Evolutionary conservation across 163 green algal species (phyloP).

Genomic region (Chlamydomonas reinhardtii): DNA sequence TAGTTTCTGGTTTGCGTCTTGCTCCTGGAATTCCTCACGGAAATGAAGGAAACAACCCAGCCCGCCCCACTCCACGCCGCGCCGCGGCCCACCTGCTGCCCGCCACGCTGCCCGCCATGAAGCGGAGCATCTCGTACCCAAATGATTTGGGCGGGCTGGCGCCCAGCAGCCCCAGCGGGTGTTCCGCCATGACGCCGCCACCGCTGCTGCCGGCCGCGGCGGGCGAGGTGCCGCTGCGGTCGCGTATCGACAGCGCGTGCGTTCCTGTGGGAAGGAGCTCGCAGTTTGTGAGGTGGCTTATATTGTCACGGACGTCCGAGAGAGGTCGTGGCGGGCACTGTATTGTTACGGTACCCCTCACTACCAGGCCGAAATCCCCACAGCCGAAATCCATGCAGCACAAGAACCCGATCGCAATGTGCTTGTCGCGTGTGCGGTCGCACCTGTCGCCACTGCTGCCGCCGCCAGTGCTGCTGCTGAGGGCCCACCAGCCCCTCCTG

Average conservation of each 20-base stretch:
- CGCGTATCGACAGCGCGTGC: not conserved
- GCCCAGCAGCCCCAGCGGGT: not conserved
- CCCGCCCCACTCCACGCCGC: too few relatives aligned
- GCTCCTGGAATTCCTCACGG: too few relatives aligned
- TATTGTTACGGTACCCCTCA: too few relatives aligned
- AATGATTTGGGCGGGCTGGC: conserved; percentile 6
- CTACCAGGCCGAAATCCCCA: too few relatives aligned
- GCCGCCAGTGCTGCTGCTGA: conserved; percentile 36
- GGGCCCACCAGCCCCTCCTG: not conserved
- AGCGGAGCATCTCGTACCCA: conserved; percentile 36
- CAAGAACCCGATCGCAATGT: too few relatives aligned
- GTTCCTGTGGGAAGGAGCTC: not conserved
- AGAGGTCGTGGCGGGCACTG: too few relatives aligned
- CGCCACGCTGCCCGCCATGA: conserved; percentile 36
- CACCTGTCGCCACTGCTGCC: conserved; percentile 38
- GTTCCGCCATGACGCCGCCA: not conserved
- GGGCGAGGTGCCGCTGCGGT: not conserved
- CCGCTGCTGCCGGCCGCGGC: not conserved
- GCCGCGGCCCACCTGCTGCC: conserved; percentile 19
- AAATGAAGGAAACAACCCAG: too few relatives aligned
- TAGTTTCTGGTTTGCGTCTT: too few relatives aligned
- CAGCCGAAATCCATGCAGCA: too few relatives aligned
- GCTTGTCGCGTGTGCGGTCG: too few relatives aligned
- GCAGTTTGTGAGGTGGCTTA: too few relatives aligned
- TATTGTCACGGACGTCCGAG: too few relatives aligned